Percentiles rank a stretch among this genome's conserved stretches.
Evolutionary conservation across 106 monocot genomes (phyloP).

Genomic region (Chionographis japonica): DNA sequence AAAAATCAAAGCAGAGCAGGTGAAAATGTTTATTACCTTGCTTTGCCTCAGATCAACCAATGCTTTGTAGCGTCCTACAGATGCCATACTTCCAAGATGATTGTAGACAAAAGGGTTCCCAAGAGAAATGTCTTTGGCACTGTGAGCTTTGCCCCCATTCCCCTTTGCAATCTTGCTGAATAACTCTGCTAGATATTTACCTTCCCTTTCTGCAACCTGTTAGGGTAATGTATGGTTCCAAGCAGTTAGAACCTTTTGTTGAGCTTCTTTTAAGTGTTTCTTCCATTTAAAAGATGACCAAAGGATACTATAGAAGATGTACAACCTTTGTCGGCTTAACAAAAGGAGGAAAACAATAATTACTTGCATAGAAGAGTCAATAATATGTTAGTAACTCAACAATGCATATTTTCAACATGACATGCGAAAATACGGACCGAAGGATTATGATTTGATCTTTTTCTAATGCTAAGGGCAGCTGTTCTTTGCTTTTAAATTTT

Average conservation of each 20-base stretch:
- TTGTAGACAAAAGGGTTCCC: conserved; percentile 61
- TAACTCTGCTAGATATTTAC: conserved; percentile 42
- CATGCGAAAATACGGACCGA: no score
- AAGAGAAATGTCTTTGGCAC: conserved; percentile 19
- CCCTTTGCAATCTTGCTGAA: conserved; percentile 30
- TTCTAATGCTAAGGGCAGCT: no score
- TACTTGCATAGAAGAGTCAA: no score
- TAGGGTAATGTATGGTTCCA: background rate
- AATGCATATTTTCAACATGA: no score
- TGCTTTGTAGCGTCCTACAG: conserved; percentile 62
- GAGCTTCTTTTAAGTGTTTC: background rate
- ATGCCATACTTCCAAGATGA: conserved; percentile 64
- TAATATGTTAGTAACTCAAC: no score
- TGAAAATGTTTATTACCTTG: conserved; percentile 29
- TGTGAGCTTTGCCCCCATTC: conserved; percentile 43
- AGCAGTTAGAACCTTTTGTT: background rate
- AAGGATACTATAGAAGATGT: background rate
- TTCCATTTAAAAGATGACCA: background rate
- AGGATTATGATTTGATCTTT: no score
- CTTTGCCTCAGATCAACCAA: conserved; percentile 57
- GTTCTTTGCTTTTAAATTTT: no score
- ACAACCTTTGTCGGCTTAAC: no score
- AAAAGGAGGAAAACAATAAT: no score
- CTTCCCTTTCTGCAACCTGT: conserved; percentile 67
- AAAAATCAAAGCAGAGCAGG: background rate